Base-by-base conservation (phyloP, 805 yeast species). In the Barnettozyma siamensis region DNA sequence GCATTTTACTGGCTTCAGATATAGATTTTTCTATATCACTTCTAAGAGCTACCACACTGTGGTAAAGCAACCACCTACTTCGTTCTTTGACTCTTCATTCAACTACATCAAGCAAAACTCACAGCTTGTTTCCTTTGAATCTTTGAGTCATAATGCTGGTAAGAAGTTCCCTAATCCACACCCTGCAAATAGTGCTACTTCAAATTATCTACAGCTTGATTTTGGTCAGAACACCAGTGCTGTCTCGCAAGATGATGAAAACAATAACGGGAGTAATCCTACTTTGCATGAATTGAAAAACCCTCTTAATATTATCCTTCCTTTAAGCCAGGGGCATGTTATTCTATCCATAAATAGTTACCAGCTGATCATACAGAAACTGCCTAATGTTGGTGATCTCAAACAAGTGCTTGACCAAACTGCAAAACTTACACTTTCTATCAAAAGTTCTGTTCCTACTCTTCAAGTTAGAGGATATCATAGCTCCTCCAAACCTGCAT, bases 1-100 rank as follows among this genome's bases (percentile, higher is more conserved):
- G 67, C 68, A 66, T 11, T 67, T 68, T 58, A 66, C 61, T 55
- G 62, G 66, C 38, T 60, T 67, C 54, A 66, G 64, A 49, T 57
- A 58, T 46, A 65, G 66, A 47, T 66, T 63, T 48, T 54, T 66
- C 34, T 58, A 57, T 37, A 24, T 36, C 30, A 44, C 57, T 26
- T 57, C 67, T 20, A 65, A 66, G 51, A 55, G 66, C 33, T 62
- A 60, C 44, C 65, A 60, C 44, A 53, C 64, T 15, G 56, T 60
- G n/a, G 58, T 59, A 1, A 56, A 63, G 33, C 60, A 60, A 40
- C 44, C 63, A 29, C 42, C 59, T 32, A 42, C 64, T 2, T 52
- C 67, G 7, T 66, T 66, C 45, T 66, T 66, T 38, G 70, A 66
- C 41, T 64, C 66, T 21, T 56, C 70, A n/a, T 65, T 64, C 50